Percentiles rank a stretch among this genome's conserved stretches.
These are phyloP conservation scores for Blastocladiella emersonii DNA, from an alignment of 371 early-diverging fungal genomes.

Conservation along the genomic window DNA sequence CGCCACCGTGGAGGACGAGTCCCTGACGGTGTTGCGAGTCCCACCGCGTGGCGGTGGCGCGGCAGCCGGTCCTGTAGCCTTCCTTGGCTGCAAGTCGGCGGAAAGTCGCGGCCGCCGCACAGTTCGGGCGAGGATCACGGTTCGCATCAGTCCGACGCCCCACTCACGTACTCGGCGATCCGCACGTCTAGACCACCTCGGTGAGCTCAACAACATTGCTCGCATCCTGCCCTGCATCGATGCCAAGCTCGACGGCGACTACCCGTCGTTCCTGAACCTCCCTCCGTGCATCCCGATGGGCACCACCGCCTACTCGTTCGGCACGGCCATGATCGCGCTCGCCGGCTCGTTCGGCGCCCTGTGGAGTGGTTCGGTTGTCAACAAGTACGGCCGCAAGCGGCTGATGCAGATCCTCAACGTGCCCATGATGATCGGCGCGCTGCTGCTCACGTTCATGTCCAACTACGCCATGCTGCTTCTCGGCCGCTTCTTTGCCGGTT, in stretches of 20 bases:
- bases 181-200: background rate
- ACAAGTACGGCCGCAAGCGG: conserved; percentile 51
- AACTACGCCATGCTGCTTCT: conserved; percentile 33
- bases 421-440: conserved; percentile 43
- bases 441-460: conserved; percentile 44
- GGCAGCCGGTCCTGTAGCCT: background rate
- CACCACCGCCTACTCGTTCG: background rate
- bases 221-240: background rate
- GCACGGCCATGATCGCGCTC: background rate
- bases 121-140: too few species aligned
- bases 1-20: too few species aligned
- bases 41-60: background rate
- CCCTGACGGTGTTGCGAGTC: background rate
- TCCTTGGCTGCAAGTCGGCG: background rate
- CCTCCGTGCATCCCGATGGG: background rate
- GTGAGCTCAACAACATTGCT: conserved; percentile 1
- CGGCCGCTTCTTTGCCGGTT: conserved; percentile 73
- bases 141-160: too few species aligned
- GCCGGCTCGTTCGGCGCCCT: conserved; percentile 77
- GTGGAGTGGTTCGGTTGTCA: conserved; percentile 45
- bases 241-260: background rate
- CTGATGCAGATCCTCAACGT: conserved; percentile 18
- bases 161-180: background rate
- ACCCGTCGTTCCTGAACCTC: background rate
- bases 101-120: too few species aligned